Percentiles rank a stretch among this genome's conserved stretches.
These are phyloP conservation scores for Actinomortierella ambigua DNA, from an alignment of 371 early-diverging fungal genomes.

Conservation along the genomic window DNA sequence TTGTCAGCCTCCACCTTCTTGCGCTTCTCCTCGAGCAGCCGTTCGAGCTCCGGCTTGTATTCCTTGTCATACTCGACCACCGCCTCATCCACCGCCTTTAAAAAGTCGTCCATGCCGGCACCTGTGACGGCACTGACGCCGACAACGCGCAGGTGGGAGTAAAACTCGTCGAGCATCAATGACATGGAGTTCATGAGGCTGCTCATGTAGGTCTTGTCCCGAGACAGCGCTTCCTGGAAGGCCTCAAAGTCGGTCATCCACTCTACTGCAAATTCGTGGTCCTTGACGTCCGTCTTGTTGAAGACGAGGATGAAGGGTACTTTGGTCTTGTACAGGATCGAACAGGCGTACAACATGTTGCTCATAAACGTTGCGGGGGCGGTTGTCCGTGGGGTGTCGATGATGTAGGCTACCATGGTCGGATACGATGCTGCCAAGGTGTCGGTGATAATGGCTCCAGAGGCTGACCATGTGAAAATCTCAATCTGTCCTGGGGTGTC, in stretches of 20 bases:
- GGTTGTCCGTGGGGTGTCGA: conserved; percentile 96
- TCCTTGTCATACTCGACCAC: conserved; percentile 77
- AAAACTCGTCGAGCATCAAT: conserved; percentile 98
- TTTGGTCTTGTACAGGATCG: conserved; percentile 95
- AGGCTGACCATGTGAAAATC: conserved; percentile 99
- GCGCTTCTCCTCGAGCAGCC: conserved; percentile 28
- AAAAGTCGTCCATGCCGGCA: conserved; percentile 92
- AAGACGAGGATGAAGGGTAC: conserved; percentile 95
- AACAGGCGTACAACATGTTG: conserved; percentile 99
- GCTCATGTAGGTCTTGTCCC: conserved; percentile 87
- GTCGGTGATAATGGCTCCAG: conserved; percentile 97
- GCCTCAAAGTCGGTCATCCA: conserved; percentile 98
- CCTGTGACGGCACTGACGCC: conserved; percentile 96
- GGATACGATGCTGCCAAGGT: conserved; percentile 92
- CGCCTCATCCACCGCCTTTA: conserved; percentile 86
- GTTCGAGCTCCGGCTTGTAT: conserved; percentile 39
- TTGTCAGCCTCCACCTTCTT: conserved; percentile 35
- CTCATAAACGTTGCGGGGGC: conserved; percentile 98
- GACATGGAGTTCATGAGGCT: conserved; percentile 94
- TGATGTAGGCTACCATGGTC: conserved; percentile 93
- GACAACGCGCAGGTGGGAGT: conserved; percentile 84
- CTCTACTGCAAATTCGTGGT: conserved; percentile 85
- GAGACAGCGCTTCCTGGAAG: conserved; percentile 86
- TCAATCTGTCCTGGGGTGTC: conserved; percentile 99
- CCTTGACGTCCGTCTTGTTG: conserved; percentile 97